Evolutionary conservation across 108 stramenopile genomes (phyloP), one percentile per base, ranked within the genome.

Genomic region (Fistulifera pelliculosa): DNA sequence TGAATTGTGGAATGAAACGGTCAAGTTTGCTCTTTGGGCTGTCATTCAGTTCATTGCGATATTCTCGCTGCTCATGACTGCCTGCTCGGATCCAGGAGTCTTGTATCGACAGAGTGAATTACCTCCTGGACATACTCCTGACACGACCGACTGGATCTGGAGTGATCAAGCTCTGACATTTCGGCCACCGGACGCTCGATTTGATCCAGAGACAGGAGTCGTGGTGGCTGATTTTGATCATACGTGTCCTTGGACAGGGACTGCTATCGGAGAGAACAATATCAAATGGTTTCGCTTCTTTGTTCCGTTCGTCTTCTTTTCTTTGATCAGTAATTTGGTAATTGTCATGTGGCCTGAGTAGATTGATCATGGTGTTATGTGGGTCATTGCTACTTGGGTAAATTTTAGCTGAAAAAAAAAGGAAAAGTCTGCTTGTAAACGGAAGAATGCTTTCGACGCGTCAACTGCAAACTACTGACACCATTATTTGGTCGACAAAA

Each of bases 151-250:
- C 6, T 90, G 87, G 87, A 74, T 65, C 38, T 90, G 79, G 80
- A 90, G 78, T 69, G 92, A 93, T 69, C 86, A 85, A 53, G 92
- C 87, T 4, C 70, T 76, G 42, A 80, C 86, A 5, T 96, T 77
- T 71, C 74, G 91, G 47, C 90, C 88, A 25, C 60, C 58, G 0
- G 65, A 73, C 31, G 75, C 94, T 2, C 53, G 74, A 52, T 96
- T 80, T 72, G 88, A 88, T 65, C 59, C 75, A 19, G 92, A 93
- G 57, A 80, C 79, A 52, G 79, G 70, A 24, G 81, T 81, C 1
- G 75, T 96, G 21, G 68, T 96, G 5, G 93, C 90, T 56, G 83
- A 81, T 38, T 92, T 86, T 69, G 90, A 92, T 70, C 90, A 92
- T 59, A 85, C 83, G 68, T 89, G 79, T 52, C 79, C 79, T 11